Conservation (phyloP, 1,139 yeast species). For the Pichia sp. region DNA sequence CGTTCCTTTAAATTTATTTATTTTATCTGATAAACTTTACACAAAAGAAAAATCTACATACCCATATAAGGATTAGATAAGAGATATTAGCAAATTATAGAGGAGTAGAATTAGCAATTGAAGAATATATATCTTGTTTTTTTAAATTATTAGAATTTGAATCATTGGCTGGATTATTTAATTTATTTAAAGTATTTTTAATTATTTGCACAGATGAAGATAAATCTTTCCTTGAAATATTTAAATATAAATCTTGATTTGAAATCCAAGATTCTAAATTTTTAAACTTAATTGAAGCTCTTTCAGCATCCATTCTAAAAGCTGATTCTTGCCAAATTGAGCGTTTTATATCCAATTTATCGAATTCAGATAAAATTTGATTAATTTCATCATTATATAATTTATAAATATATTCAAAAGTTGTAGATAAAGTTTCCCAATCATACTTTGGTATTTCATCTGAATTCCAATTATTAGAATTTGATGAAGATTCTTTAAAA, state of each 20-base stretch:
- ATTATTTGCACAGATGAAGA: constrained; percentile 19
- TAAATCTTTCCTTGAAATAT: constrained; percentile 16
- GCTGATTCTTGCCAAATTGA: constrained; percentile 25
- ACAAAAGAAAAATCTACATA: too few species aligned
- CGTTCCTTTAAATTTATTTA: too few species aligned
- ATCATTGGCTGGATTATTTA: constrained; percentile 2
- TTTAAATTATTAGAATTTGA: not conserved
- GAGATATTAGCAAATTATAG: too few species aligned
- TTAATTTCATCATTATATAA: constrained; percentile 21
- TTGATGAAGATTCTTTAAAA: not conserved
- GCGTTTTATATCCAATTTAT: constrained; percentile 19
- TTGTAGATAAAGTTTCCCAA: constrained; percentile 19
- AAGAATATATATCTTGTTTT: not conserved
- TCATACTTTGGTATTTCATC: constrained; percentile 16
- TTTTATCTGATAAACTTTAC: too few species aligned
- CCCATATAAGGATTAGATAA: not conserved
- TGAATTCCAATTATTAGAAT: too few species aligned
- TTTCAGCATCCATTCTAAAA: constrained; percentile 19
- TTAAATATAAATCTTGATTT: constrained; percentile 16
- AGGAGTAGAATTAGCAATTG: not conserved
- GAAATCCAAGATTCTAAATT: constrained; percentile 18
- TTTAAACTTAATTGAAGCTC: constrained; percentile 17
- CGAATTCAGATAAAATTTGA: constrained; percentile 18
- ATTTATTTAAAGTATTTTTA: constrained; percentile 16
- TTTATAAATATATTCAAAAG: constrained; percentile 20